Percentiles rank a stretch among this genome's conserved stretches.
Conservation (phyloP, 768 basidiomycete species). For the Multifurca ochricompacta region DNA sequence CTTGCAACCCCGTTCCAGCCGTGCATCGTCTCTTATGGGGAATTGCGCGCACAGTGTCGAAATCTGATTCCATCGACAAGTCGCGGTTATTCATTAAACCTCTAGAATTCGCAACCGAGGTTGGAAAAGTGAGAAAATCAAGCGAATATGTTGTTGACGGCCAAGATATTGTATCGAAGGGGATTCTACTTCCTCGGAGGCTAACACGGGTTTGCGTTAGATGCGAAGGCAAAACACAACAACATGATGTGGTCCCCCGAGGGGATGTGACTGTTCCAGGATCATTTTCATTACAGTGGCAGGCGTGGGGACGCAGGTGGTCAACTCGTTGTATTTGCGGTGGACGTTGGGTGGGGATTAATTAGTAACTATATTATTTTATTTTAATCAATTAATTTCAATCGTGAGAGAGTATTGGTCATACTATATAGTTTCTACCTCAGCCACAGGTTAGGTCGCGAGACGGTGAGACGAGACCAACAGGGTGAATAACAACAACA, state of each 20-base stretch:
- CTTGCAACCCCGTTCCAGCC: slow-evolving; percentile 46
- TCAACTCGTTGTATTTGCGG: slow-evolving; percentile 59
- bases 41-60: slow-evolving; percentile 39
- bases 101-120: slow-evolving; percentile 58
- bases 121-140: slow-evolving; percentile 36
- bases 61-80: slow-evolving; percentile 50
- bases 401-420: slow-evolving; percentile 26
- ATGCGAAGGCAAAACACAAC: slow-evolving; percentile 53
- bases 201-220: slow-evolving; percentile 45
- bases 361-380: not conserved
- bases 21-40: slow-evolving; percentile 39
- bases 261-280: slow-evolving; percentile 20
- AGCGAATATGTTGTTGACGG: slow-evolving; percentile 32
- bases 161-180: slow-evolving; percentile 61
- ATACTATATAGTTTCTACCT: slow-evolving; percentile 35
- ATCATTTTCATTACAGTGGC: slow-evolving; percentile 41
- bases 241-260: slow-evolving; percentile 24
- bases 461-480: slow-evolving; percentile 5
- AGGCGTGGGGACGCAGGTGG: slow-evolving; percentile 60
- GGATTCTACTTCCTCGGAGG: slow-evolving; percentile 35
- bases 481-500: slow-evolving; percentile 23
- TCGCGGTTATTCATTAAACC: slow-evolving; percentile 66
- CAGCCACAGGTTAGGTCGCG: slow-evolving; percentile 33
- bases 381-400: not conserved
- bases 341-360: slow-evolving; percentile 42